Conservation (phyloP, 2,329 filamentous ascomycete species). For the Coniella vitis region DNA sequence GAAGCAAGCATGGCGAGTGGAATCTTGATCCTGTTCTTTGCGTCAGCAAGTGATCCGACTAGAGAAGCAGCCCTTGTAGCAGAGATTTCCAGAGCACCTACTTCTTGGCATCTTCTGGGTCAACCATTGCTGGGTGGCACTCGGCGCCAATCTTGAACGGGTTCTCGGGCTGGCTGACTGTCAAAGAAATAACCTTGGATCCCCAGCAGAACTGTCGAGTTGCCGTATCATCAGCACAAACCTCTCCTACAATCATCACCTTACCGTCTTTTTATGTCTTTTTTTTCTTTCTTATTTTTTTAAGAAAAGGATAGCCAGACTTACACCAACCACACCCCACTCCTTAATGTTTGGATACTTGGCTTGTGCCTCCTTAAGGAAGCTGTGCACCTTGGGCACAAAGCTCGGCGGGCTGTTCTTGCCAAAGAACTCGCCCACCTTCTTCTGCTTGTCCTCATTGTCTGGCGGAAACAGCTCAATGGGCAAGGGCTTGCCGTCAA, state of each 20-base stretch:
- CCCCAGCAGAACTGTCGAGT: constrained; percentile 58
- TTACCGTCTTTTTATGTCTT: too few relatives aligned
- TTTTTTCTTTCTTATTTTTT: too few relatives aligned
- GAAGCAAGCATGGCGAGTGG: constrained; percentile 60
- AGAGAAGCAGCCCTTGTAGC: not conserved
- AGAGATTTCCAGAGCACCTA: not conserved
- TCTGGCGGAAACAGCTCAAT: constrained; percentile 57
- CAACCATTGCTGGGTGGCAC: constrained; percentile 57
- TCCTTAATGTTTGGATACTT: constrained; percentile 49
- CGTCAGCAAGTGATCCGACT: not conserved
- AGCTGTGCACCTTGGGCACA: constrained; percentile 44
- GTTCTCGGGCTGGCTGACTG: constrained; percentile 42
- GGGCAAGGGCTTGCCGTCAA: constrained; percentile 62
- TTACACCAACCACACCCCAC: constrained; percentile 55
- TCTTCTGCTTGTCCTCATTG: constrained; percentile 56
- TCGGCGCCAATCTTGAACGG: constrained; percentile 49
- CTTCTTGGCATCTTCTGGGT: constrained; percentile 50
- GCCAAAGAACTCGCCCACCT: constrained; percentile 51
- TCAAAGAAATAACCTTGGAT: constrained; percentile 56
- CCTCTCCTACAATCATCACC: too few relatives aligned
- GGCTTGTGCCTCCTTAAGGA: constrained; percentile 44
- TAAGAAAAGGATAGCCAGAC: constrained; percentile 16
- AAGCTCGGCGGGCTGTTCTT: constrained; percentile 42
- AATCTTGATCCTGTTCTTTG: constrained; percentile 40
- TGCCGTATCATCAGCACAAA: not conserved